Conservation (phyloP, 345 rosid species). For the Corchorus capsularis region DNA sequence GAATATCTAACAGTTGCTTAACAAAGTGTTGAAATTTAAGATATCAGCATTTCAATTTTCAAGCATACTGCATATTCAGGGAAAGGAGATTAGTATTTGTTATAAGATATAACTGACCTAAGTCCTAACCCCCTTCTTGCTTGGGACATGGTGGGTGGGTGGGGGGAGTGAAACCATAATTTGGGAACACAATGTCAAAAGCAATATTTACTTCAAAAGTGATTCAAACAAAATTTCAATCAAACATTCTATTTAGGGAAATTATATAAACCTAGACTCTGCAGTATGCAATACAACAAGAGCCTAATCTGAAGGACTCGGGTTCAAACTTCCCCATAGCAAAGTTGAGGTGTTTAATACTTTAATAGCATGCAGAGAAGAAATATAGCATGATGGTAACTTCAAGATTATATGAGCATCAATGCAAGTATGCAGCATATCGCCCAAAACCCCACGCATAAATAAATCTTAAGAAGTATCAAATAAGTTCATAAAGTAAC, state of each 20-base stretch:
- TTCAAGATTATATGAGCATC: conserved; percentile 9
- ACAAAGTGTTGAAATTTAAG: neutral
- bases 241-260: too few species aligned
- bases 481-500: neutral
- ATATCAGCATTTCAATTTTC: too few species aligned
- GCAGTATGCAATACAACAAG: too few species aligned
- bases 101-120: neutral
- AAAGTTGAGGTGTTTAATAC: conserved; percentile 37
- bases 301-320: neutral
- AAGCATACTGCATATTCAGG: too few species aligned
- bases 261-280: too few species aligned
- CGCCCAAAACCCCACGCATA: conserved; percentile 10
- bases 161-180: too few species aligned
- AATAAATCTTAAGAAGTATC: neutral
- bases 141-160: neutral
- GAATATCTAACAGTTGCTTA: neutral
- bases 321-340: conserved; percentile 17
- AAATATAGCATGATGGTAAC: neutral
- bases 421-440: neutral
- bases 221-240: too few species aligned
- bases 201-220: too few species aligned
- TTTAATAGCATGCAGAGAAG: neutral
- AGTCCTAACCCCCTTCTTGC: neutral
- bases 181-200: too few species aligned
- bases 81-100: neutral